These are phyloP conservation scores for Bryum argenteum DNA, from an alignment of 225 moss, liverwort and hornwort genomes.

Conservation along the genomic window DNA sequence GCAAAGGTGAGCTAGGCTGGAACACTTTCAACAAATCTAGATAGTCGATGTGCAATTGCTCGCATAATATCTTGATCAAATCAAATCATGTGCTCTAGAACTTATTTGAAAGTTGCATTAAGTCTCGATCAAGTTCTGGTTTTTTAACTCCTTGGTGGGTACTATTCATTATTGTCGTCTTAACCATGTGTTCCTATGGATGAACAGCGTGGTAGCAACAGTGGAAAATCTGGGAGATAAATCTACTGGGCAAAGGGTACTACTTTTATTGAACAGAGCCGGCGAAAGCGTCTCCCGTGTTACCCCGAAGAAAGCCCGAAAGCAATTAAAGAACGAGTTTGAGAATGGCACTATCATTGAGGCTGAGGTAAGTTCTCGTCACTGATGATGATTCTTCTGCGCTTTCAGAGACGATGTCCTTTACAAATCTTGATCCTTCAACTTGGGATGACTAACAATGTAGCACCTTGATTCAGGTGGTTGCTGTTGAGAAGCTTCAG, in stretches of 20 bases:
- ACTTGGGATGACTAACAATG: not conserved
- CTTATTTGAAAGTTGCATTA: no score
- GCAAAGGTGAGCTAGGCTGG: constrained; percentile 62
- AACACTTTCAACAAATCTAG: not conserved
- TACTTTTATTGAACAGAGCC: constrained; percentile 55
- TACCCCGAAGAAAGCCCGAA: constrained; percentile 61
- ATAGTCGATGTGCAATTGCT: not conserved
- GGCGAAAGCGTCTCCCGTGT: constrained; percentile 35
- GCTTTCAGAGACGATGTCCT: not conserved
- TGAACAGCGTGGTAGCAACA: constrained; percentile 67
- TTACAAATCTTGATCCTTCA: not conserved
- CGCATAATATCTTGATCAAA: not conserved
- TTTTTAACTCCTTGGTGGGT: no score
- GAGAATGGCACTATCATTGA: constrained; percentile 67
- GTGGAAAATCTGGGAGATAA: constrained; percentile 61
- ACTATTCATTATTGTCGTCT: not conserved
- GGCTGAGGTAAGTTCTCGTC: constrained; percentile 68
- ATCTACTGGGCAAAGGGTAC: constrained; percentile 61
- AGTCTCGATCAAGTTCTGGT: no score
- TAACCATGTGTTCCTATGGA: not conserved
- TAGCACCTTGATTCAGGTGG: constrained; percentile 43
- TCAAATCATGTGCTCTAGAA: no score
- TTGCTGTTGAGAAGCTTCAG: constrained; percentile 57
- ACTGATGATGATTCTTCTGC: not conserved
- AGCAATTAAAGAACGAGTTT: constrained; percentile 42